Base-by-base conservation (phyloP, 139 green algal genomes). In the Trebouxia sp. region DNA sequence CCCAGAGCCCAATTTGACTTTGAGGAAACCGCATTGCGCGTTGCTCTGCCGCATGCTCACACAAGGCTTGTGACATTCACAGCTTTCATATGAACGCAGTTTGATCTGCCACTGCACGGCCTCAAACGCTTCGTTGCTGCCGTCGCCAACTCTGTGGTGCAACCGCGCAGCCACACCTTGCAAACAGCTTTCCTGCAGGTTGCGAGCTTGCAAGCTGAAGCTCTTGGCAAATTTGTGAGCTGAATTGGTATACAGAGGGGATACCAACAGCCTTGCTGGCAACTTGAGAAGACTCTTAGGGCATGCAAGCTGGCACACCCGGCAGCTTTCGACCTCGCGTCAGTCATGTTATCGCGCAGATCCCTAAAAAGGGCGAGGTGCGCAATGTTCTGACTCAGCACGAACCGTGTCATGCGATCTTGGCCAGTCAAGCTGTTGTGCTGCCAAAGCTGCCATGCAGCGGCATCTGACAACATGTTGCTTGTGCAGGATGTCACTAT, bases 351-450 rank as follows among this genome's bases (percentile, higher is more conserved):
- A 9, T 53, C 9, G 38, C 69, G 10, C 69, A 77, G 7, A 77
- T 15, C 9, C 17, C 26, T 26, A 77, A 77, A 41, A 77, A 77
- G n/a, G 69, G 69, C 37, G 69, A 77, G 69, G 69, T 56, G 5
- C 14, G 26, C 41, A 41, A 41, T 10, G 3, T 50, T 3, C 22
- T 58, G 50, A 3, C 22, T 22, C 50, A 17, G 26, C 20, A 58
- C 50, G 20, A 58, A 58, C 20, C 26, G 50, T 22, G 22, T 1
- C 50, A 58, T 58, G 50, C 20, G 22, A 2, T 58, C 50, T 28
- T 17, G 22, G 3, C 50, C 3, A 58, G 26, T 17, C 20, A 17
- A 28, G 50, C 50, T 58, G 50, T 58, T 1, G 26, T n/a, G n/a
- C n/a, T 43, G 62, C 62, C 32, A 39, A 28, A 35, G 1, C 0